Conservation (phyloP, 768 basidiomycete genomes). For the Xerocomus spinulosus region DNA sequence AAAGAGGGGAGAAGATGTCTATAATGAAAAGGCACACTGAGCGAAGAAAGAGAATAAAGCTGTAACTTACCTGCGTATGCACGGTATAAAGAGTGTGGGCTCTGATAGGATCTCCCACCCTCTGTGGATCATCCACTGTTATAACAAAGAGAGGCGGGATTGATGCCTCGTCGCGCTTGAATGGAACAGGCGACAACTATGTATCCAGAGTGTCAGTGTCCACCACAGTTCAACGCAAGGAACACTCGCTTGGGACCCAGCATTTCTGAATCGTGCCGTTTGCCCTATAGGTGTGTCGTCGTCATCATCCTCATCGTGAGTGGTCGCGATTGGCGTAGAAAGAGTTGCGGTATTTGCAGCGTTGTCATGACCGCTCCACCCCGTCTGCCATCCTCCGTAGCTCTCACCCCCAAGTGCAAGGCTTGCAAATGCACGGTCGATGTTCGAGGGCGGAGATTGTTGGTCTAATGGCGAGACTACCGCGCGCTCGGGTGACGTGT, state of each 20-base stretch:
- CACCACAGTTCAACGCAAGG: neutral
- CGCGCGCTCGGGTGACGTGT: conserved; percentile 24
- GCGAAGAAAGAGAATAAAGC: neutral
- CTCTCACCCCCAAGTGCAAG: conserved; percentile 46
- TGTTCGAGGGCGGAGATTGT: conserved; percentile 14
- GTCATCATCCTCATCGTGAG: conserved; percentile 50
- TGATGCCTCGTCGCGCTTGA: conserved; percentile 36
- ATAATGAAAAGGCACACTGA: neutral
- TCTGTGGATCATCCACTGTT: conserved; percentile 94
- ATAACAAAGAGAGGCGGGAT: conserved; percentile 75
- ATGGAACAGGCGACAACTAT: conserved; percentile 14
- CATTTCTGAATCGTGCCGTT: conserved; percentile 30
- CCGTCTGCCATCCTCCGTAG: conserved; percentile 50
- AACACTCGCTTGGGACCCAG: conserved; percentile 21
- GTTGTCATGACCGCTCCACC: conserved; percentile 37
- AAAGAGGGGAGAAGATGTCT: conserved; percentile 85
- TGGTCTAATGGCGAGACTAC: conserved; percentile 29
- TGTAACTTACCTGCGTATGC: conserved; percentile 64
- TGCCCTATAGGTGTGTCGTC: conserved; percentile 66
- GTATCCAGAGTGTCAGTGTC: neutral
- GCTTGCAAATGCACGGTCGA: conserved; percentile 38
- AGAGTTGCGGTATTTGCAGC: conserved; percentile 11
- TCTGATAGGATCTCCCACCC: conserved; percentile 93
- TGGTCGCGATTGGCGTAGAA: conserved; percentile 21
- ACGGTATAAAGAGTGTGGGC: conserved; percentile 97